Percentiles rank a stretch among this genome's conserved stretches.
These are phyloP conservation scores for Fraxinus xanthoxyloides DNA, from an alignment of 305 asterid species.

Conservation along the genomic window DNA sequence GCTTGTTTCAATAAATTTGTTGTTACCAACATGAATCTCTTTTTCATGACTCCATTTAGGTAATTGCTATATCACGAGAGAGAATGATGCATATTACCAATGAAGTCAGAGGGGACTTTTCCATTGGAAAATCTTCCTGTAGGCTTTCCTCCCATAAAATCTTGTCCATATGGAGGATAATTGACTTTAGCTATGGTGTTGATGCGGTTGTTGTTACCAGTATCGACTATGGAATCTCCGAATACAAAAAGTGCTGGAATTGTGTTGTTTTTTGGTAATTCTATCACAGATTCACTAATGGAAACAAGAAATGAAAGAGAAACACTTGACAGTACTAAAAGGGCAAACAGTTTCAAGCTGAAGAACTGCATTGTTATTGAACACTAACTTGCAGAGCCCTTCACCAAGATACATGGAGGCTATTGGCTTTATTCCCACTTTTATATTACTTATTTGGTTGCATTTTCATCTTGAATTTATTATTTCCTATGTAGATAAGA, in stretches of 20 bases:
- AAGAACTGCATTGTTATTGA: slow-evolving; percentile 21
- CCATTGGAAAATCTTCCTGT: slow-evolving; percentile 67
- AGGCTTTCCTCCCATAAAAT: slow-evolving; percentile 55
- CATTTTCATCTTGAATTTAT: neutral
- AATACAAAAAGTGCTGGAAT: slow-evolving; percentile 56
- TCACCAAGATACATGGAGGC: neutral
- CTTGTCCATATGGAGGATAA: slow-evolving; percentile 64
- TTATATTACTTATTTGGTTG: neutral
- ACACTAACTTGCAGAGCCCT: neutral
- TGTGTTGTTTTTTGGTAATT: slow-evolving; percentile 26
- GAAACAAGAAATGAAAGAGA: neutral
- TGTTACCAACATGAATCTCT: neutral
- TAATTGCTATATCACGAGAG: neutral
- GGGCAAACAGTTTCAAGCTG: neutral
- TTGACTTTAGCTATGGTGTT: slow-evolving; percentile 41
- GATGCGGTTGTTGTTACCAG: slow-evolving; percentile 59
- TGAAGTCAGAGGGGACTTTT: slow-evolving; percentile 54
- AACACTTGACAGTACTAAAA: neutral
- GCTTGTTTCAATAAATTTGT: neutral
- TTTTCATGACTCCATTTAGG: neutral
- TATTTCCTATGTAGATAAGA: neutral
- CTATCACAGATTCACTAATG: slow-evolving; percentile 12
- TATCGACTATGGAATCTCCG: slow-evolving; percentile 68
- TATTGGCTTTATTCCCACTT: neutral
- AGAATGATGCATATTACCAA: slow-evolving; percentile 31